Percentiles rank a stretch among this genome's conserved stretches.
Evolutionary conservation across 2,329 filamentous ascomycete genomes (phyloP).

Genomic region (Erysiphe neolycopersici): DNA sequence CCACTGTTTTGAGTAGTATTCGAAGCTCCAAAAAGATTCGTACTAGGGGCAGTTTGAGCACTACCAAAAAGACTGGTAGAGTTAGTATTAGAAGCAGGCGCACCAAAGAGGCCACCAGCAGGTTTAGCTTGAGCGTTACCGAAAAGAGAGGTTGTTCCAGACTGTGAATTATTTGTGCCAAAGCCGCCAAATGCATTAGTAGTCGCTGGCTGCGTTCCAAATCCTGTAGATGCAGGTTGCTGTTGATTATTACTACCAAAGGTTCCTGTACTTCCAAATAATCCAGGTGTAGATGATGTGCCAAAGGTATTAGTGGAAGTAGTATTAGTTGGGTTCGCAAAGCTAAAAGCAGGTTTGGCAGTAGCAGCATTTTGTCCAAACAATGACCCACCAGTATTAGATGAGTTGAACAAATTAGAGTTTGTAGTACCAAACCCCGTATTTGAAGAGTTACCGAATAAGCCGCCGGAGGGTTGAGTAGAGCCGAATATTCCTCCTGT

Average conservation of each 20-base stretch:
- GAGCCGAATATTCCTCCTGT: constrained; percentile 18
- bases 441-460: constrained; percentile 11
- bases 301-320: constrained; percentile 9
- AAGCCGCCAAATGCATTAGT: constrained; percentile 17
- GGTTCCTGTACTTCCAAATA: constrained; percentile 12
- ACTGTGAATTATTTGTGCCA: constrained; percentile 15
- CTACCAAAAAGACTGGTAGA: constrained; percentile 16
- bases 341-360: constrained; percentile 15
- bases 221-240: constrained; percentile 10
- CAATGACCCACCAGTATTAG: constrained; percentile 8
- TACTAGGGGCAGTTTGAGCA: constrained; percentile 10
- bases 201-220: constrained; percentile 17
- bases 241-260: constrained; percentile 15
- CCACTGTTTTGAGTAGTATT: constrained; percentile 7
- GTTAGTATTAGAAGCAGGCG: constrained; percentile 9
- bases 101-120: constrained; percentile 19
- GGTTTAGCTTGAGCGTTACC: constrained; percentile 17
- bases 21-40: constrained; percentile 11
- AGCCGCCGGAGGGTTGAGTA: constrained; percentile 3
- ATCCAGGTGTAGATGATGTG: constrained; percentile 5
- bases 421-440: constrained; percentile 16
- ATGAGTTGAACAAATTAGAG: constrained; percentile 10
- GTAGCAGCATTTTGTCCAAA: constrained; percentile 14
- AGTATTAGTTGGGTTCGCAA: constrained; percentile 7
- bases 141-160: constrained; percentile 13